Evolutionary conservation across 306 rosid genomes (phyloP), one percentile per base, ranked within the genome.

Genomic region (Malus sieversii): DNA sequence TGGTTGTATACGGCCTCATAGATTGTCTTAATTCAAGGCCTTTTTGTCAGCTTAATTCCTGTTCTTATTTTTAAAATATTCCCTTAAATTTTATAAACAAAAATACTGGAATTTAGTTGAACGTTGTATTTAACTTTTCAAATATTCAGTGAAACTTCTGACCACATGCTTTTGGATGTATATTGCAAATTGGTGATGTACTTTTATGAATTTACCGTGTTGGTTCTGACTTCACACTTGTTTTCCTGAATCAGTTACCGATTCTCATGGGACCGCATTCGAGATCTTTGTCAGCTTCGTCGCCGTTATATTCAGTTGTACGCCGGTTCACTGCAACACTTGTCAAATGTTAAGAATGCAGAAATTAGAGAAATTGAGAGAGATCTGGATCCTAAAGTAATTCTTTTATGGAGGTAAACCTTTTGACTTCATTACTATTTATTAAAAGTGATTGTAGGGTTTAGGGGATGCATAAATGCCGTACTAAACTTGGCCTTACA

Each of bases 211-310:
- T 64, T 66, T 63, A 42, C 7, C 66, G 16, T 75, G 68, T 79
- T 78, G 74, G 70, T 69, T 27, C 79, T 83, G 80, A 83, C 87
- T 80, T 68, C 80, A 46, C 53, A 4, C 66, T 71, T 81, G 71
- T 59, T 67, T 76, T 71, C 69, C 44, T 79, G 70, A 73, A 81
- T 79, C 91, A 95, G 99, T 85, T 92, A 92, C 61, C 96, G 91
- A 58, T 89, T 92, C 82, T 95, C 97, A 4, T 95, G 99, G 99
- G 99, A 92, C 75, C 88, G 87, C 80, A 92, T 92, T 85, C 85
- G 72, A 67, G 80, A 76, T 84, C 96, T 95, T 75, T 95, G 99
- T 88, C 97, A 89, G 88, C 83, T 82, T 80, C 97, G 99, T 53
- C 96, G 97, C 55, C 97, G 63, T 69, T 95, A 95, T 66, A 80